Base-by-base conservation (phyloP, 805 yeast species). In the Pichia manshurica region DNA sequence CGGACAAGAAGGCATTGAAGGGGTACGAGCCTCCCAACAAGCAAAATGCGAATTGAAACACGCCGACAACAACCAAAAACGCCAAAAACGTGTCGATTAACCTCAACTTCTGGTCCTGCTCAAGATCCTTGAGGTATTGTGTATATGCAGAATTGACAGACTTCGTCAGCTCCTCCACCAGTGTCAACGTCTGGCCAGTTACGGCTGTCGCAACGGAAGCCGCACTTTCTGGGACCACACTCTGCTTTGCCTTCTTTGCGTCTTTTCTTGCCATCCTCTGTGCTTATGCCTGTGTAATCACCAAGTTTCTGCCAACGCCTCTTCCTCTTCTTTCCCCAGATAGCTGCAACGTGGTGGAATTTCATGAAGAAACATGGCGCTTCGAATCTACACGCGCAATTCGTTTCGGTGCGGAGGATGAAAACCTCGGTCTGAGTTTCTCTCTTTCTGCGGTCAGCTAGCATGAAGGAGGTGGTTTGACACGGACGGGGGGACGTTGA, bases 1-100 rank as follows among this genome's bases (percentile, higher is more conserved):
- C 98, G 19, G 96, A 91, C 50, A 93, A 74, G 63, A 93, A 93
- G 21, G 96, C 98, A 68, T 93, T 93, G 77, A 93, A 93, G 16
- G 99, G 99, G 77, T 84, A 93, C 58, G 79, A 87, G 33, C 97
- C 96, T 40, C 89, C 79, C 13, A 88, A 51, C 37, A 82, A 56
- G 55, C 86, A 85, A 65, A 89, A 91, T 4, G 73, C 68, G 61
- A 89, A 88, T 67, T 93, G 98, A 25, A 86, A 65, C 1, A 77
- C 68, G 1, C 96, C 99, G 50, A 87, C 70, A 0, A 71, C 66
- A 16, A 91, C 90, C 49, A 91, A 67, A 55, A 86, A 89, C 22
- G 65, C 77, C 60, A 91, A 73, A 61, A 90, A 93, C 13, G 74
- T 56, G 64, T 93, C 98, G 55, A 91, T 84, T 44, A 88, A 71